phyloP scores from a whole-genome alignment of 2,329 filamentous ascomycete species.

The Tolypocladium tropicale region DNA sequence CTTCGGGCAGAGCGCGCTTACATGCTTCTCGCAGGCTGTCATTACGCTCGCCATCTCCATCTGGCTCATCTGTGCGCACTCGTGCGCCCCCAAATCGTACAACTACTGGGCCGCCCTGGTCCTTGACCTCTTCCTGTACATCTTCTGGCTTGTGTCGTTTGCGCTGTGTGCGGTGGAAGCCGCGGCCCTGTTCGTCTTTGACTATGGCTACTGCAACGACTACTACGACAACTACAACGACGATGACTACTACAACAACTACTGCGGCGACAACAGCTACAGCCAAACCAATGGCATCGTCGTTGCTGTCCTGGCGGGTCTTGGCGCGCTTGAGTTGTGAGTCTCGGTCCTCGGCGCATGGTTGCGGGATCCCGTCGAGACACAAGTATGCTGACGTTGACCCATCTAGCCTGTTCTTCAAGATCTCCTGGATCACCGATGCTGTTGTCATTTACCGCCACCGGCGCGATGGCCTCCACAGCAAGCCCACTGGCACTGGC shows the following conservation, averaged over 20 bases:
- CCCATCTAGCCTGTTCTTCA: slow-evolving; percentile 27
- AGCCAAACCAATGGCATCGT: slow-evolving; percentile 1
- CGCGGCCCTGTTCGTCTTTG: slow-evolving; percentile 11
- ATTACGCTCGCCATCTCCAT: slow-evolving; percentile 32
- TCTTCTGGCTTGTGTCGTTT: slow-evolving; percentile 42
- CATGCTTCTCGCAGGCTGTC: slow-evolving; percentile 20
- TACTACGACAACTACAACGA: slow-evolving; percentile 7
- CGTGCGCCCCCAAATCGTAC: slow-evolving; percentile 28
- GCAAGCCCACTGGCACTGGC: slow-evolving; percentile 12
- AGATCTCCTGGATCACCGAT: slow-evolving; percentile 29
- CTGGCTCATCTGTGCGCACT: slow-evolving; percentile 36
- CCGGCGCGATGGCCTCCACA: slow-evolving; percentile 31
- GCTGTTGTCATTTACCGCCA: slow-evolving; percentile 31
- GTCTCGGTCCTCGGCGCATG: slow-evolving; percentile 8
- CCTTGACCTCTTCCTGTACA: slow-evolving; percentile 38
- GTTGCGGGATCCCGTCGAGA: neutral
- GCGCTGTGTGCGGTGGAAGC: slow-evolving; percentile 27
- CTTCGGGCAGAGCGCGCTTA: slow-evolving; percentile 14
- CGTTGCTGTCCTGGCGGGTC: slow-evolving; percentile 22
- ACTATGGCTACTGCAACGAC: slow-evolving; percentile 11
- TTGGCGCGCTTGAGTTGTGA: slow-evolving; percentile 35
- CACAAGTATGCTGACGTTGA: neutral
- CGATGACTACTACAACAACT: neutral
- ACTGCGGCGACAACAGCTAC: neutral
- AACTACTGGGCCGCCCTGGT: slow-evolving; percentile 44